These are phyloP conservation scores for Salvia rosmarinus DNA, from an alignment of 257 asterid species.

Conservation along the genomic window DNA sequence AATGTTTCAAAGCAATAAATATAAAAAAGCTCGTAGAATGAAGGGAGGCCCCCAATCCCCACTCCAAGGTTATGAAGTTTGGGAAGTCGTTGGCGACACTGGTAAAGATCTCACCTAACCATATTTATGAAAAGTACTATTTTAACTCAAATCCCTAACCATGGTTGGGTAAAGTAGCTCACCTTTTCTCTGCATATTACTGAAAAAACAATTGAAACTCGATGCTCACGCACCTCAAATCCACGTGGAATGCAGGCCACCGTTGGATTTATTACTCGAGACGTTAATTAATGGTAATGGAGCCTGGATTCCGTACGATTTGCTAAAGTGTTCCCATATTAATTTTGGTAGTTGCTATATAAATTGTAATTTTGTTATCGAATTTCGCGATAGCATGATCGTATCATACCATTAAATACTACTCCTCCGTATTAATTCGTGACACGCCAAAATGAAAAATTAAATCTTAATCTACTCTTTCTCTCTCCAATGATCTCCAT, in stretches of 20 bases:
- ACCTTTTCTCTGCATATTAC: conserved; percentile 6
- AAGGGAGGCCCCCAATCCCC: conserved; percentile 6
- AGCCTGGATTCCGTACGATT: neutral
- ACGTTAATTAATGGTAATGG: conserved; percentile 11
- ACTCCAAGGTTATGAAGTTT: conserved; percentile 16
- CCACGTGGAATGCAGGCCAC: conserved; percentile 32
- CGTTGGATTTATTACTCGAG: conserved; percentile 10
- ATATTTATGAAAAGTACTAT: conserved; percentile 34
- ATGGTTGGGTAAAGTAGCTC: conserved; percentile 32
- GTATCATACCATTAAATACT: no score
- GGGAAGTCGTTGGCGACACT: conserved; percentile 26
- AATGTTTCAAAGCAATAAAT: conserved; percentile 23
- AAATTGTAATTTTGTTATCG: neutral
- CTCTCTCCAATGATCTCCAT: no score
- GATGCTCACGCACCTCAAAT: conserved; percentile 28
- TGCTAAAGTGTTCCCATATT: neutral
- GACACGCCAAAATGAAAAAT: no score
- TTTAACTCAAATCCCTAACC: conserved; percentile 8
- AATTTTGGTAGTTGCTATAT: neutral
- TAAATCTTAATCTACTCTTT: no score
- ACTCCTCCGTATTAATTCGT: no score
- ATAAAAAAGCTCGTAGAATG: neutral
- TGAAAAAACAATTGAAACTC: neutral
- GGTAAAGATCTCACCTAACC: conserved; percentile 45
- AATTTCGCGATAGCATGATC: no score